Conservation (phyloP, 192 early-diverging fungal genomes). For the Obelidium mucronatum region DNA sequence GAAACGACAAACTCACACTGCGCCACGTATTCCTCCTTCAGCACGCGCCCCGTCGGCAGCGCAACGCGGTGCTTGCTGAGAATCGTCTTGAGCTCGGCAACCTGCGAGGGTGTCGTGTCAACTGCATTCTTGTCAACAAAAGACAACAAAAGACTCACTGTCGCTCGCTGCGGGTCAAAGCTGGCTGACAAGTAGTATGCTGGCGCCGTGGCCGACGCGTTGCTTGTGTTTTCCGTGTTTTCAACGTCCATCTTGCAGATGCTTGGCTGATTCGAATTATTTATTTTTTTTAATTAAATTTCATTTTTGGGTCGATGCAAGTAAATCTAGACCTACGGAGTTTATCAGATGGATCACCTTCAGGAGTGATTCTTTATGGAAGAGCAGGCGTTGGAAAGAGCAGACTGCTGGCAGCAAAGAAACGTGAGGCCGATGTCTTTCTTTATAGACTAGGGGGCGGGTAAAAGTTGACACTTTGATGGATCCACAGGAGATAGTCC, state of each 20-base stretch:
- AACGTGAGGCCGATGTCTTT: not conserved
- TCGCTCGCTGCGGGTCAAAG: constrained; percentile 24
- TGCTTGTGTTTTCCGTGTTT: too few species aligned
- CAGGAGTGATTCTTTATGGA: constrained; percentile 3
- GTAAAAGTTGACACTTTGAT: not conserved
- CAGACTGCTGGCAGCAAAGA: not conserved
- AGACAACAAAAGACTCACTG: not conserved
- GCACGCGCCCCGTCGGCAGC: constrained; percentile 26
- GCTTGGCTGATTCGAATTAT: too few species aligned
- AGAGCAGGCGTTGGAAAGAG: constrained; percentile 11
- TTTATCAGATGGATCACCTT: not conserved
- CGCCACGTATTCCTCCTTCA: constrained; percentile 32
- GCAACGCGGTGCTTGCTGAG: constrained; percentile 15
- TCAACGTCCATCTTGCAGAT: too few species aligned
- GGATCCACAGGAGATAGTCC: not conserved
- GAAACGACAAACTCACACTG: constrained; percentile 29
- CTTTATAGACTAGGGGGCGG: not conserved
- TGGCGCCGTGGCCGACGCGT: not conserved
- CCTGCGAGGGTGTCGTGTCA: not conserved
- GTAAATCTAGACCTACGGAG: too few species aligned
- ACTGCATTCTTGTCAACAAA: not conserved
- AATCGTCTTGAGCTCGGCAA: constrained; percentile 35
- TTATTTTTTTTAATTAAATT: too few species aligned
- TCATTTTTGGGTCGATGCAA: too few species aligned
- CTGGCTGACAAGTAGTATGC: constrained; percentile 6